Base-by-base conservation (phyloP, 331 rosid genomes). In the Stylosanthes scabra region DNA sequence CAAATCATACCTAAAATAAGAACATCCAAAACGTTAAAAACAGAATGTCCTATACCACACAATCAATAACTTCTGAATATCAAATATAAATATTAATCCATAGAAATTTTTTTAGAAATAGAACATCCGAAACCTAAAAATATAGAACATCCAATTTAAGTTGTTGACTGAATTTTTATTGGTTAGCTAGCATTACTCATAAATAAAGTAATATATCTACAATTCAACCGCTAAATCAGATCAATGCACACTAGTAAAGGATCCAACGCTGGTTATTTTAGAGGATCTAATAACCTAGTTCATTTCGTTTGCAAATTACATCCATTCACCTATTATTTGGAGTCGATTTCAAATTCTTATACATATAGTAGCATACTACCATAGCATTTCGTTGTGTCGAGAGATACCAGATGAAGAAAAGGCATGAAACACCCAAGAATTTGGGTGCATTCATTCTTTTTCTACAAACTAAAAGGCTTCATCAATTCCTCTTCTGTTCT, bases 381-480 rank as follows among this genome's bases (percentile, higher is more conserved):
- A 20, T 20, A 20, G 25, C 29, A 68, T 47, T 66, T 55, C 29
- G 41, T 50, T 60, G 37, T 6, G 12, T 45, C 42, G 56, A 74
- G 37, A 57, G 15, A 47, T 63, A 8, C 11, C 9, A 34, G 3
- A n/a, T 47, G 8, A 5, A 40, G 76, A 28, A 58, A 50, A 71
- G 44, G 11, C 10, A 12, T 25, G 41, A 55, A 34, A n/a, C 47
- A 34, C 59, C 15, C n/a, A 61, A 8, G 37, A 41, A 40, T 71
- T 69, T 57, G 12, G 51, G 63, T n/a, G 51, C 61, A 42, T 41
- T 20, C 12, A 25, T 74, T 27, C 76, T 41, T 49, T 68, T 59
- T 15, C 16, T 11, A 42, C 46, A 74, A 40, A 42, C 14, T 80
- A 45, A 14, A 50, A 50, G 50, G 67, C 52, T 62, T 63, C 37